Base-by-base conservation (phyloP, 306 rosid species). In the Citrullus colocynthis region DNA sequence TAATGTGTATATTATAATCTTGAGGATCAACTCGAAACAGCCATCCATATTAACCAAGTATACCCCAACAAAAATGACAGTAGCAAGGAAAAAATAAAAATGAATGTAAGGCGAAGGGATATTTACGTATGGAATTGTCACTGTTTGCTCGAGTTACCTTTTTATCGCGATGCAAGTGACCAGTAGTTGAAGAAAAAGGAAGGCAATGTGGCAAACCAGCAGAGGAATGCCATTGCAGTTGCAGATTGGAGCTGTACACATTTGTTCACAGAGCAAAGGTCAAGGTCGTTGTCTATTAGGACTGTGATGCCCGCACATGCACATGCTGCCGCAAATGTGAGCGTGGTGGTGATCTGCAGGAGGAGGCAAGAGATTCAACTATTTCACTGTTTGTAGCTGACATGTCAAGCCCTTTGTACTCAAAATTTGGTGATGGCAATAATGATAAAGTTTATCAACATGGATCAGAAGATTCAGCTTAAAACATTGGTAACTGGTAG, bases 251-350 rank as follows among this genome's bases (percentile, higher is more conserved):
- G 89, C 80, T 91, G 93, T 20, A 83, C 87, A 83, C 97, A 94
- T 69, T 91, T 90, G 71, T 89, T 90, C 51, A 74, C 60, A 39
- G 81, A 69, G 81, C 98, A 94, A 76, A 83, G 79, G 75, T 61
- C 87, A 44, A 91, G 87, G 82, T 94, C 96, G 74, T 91, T 94
- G 58, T 94, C 97, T 34, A 91, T 94, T 13, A 94, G 91, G 77
- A 94, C 97, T 16, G 98, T 91, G 85, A 94, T 91, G 41, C 98
- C 98, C 4, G 96, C 96, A 65, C 94, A 91, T 80, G 98, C 96
- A 88, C 98, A 91, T 9, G 98, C 97, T 69, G 96, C 98, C 2
- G 98, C 96, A 77, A 91, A 94, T 79, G 86, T 89, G 69, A 91
- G 97, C 18, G 92, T 91, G 63, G 95, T 91, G 36, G 90, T 90